Evolutionary conservation across 345 rosid species (phyloP), one percentile per base, ranked within the genome.

Genomic region (Cardamine occulta): DNA sequence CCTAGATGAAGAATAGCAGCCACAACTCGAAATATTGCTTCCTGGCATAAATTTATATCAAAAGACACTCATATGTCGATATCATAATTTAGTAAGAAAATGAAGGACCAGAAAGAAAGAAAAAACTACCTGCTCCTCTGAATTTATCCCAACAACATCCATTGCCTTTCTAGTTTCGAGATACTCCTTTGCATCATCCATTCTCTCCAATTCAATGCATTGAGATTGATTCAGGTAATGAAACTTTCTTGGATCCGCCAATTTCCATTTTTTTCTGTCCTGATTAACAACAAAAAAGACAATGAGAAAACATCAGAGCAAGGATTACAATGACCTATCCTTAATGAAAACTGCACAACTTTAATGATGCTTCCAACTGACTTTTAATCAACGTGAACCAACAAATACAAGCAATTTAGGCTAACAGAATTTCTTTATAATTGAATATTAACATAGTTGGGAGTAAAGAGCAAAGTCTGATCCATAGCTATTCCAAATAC

Each of bases 1-100:
- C 98, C 98, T 54, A 94, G 92, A 86, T 91, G 98, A 53, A 94
- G 98, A 66, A 94, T 83, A 53, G 97, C 97, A 56, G 98, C 98
- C 63, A 92, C 96, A 79, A 94, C 96, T 68, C 80, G 91, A 79
- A 94, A 94, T 76, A 94, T 90, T 65, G 88, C 88, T 77, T 94
- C 93, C 98, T 94, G 84, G 51, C 24, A 74, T 53, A 69, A 44
- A 70, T 7, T 34, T 51, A 54, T 44, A 74, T 53, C 66, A 68
- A 37, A 28, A 68, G 28, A 37, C 37, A 68, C 60, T 21, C 59
- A 26, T 52, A 31, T 29, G 65, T 13, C 51, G 31, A 73, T 44
- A 63, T 32, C 23, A 59, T 62, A 40, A 29, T 52, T 52, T 44
- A 23, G 15, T 54, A 24, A 6, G n/a, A 7, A 67, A 45, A 31